Percentiles rank a stretch among this genome's conserved stretches.
Conservation (phyloP, 495 filamentous ascomycete species). For the Daldinia childiae region DNA sequence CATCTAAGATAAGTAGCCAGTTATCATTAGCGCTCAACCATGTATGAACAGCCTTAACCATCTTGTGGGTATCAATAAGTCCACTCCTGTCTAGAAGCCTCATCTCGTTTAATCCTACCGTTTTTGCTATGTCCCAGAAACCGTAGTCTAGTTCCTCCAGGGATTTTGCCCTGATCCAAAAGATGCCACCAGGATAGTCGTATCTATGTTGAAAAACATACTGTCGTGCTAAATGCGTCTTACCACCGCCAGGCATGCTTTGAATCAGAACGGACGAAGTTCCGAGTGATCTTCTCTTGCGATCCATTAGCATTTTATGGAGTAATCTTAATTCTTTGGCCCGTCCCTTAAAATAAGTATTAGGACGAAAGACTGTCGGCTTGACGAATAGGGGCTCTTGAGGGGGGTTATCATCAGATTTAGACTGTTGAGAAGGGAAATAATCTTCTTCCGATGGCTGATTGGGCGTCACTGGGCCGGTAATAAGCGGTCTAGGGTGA, state of each 20-base stretch:
- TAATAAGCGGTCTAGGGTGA: slow-evolving; percentile 45
- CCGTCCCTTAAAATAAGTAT: slow-evolving; percentile 79
- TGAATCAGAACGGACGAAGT: slow-evolving; percentile 75
- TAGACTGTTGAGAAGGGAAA: slow-evolving; percentile 45
- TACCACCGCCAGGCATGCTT: slow-evolving; percentile 79
- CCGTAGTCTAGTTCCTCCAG: slow-evolving; percentile 69
- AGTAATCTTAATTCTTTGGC: slow-evolving; percentile 73
- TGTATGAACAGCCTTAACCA: slow-evolving; percentile 67
- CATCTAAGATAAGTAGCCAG: slow-evolving; percentile 83
- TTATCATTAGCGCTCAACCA: slow-evolving; percentile 77
- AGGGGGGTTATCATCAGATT: slow-evolving; percentile 39
- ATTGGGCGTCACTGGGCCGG: slow-evolving; percentile 37
- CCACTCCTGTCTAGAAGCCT: slow-evolving; percentile 47
- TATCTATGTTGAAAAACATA: slow-evolving; percentile 76
- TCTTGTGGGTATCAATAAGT: slow-evolving; percentile 60
- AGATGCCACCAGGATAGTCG: slow-evolving; percentile 77
- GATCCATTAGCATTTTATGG: slow-evolving; percentile 72
- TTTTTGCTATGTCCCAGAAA: slow-evolving; percentile 80
- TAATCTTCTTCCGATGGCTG: slow-evolving; percentile 43
- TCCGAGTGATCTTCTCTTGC: slow-evolving; percentile 67
- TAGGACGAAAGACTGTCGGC: slow-evolving; percentile 79
- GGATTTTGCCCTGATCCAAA: slow-evolving; percentile 80
- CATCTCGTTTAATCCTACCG: slow-evolving; percentile 63
- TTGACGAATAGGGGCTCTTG: slow-evolving; percentile 68
- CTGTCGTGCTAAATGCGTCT: slow-evolving; percentile 82